phyloP scores from a whole-genome alignment of 176 grass and related monocot species.

The Panicum miliaceum region DNA sequence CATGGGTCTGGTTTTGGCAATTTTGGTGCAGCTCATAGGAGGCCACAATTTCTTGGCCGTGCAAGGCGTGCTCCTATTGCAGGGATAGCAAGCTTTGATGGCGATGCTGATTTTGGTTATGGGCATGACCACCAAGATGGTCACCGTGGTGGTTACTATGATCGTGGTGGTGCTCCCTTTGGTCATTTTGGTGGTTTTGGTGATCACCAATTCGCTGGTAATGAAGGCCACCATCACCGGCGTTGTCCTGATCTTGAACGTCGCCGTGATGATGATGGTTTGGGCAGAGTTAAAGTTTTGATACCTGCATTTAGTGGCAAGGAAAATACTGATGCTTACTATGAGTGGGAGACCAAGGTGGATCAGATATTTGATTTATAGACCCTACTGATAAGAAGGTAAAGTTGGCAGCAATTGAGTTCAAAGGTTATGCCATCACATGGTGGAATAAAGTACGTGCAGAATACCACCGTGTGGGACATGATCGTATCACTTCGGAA shows the following conservation, averaged over 20 bases:
- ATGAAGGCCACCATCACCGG: background rate
- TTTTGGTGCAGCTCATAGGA: background rate
- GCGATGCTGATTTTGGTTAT: background rate
- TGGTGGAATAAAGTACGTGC: background rate
- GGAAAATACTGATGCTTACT: background rate
- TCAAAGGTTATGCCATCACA: background rate
- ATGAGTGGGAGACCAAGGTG: background rate
- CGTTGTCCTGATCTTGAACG: background rate
- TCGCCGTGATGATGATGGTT: background rate
- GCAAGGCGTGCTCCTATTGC: background rate
- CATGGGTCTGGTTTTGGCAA: background rate
- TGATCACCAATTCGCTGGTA: background rate
- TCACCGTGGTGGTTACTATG: background rate
- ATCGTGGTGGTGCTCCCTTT: background rate
- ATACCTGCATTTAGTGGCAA: background rate
- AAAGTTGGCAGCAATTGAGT: background rate
- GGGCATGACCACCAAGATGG: background rate
- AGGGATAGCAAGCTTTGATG: background rate
- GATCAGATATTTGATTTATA: background rate
- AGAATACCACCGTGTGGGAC: background rate
- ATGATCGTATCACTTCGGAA: background rate
- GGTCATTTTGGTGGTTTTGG: background rate
- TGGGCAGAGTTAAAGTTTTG: background rate
- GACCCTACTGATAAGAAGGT: background rate
- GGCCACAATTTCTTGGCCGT: background rate